Conservation (phyloP, 2,329 filamentous ascomycete species). For the Colletotrichum sublineola region DNA sequence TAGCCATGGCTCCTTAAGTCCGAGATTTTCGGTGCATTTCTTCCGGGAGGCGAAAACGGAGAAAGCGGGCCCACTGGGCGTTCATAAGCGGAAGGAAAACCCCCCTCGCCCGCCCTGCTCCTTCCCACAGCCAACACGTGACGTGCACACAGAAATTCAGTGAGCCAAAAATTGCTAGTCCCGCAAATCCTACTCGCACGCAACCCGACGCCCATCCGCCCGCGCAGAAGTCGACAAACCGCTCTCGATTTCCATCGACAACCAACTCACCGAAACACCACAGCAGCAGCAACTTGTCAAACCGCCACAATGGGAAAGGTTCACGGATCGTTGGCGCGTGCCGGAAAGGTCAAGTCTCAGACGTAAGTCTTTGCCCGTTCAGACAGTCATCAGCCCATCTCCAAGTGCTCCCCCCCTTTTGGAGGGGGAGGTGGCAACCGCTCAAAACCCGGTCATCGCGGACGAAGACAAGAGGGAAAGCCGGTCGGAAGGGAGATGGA, state of each 20-base stretch:
- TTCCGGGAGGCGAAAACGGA: slow-evolving; percentile 21
- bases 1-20: slow-evolving; percentile 11
- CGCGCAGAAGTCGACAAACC: slow-evolving; percentile 26
- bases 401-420: neutral
- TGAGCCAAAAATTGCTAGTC: slow-evolving; percentile 28
- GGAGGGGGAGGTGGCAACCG: slow-evolving; percentile 17
- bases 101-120: slow-evolving; percentile 34
- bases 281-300: slow-evolving; percentile 43
- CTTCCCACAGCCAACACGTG: slow-evolving; percentile 36
- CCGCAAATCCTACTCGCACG: slow-evolving; percentile 17
- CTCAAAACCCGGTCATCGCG: slow-evolving; percentile 21
- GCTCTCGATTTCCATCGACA: slow-evolving; percentile 37
- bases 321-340: slow-evolving; percentile 94
- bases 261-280: slow-evolving; percentile 39
- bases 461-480: slow-evolving; percentile 12
- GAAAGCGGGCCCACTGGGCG: neutral
- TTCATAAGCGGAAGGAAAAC: neutral
- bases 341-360: slow-evolving; percentile 98
- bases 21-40: slow-evolving; percentile 20
- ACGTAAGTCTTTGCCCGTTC: slow-evolving; percentile 61
- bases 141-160: slow-evolving; percentile 41
- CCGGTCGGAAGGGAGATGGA: slow-evolving; percentile 15
- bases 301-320: slow-evolving; percentile 59
- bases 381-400: neutral
- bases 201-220: slow-evolving; percentile 36